Evolutionary conservation across 1,139 yeast species (phyloP), one percentile per base, ranked within the genome.

Genomic region (Pneumocystis jirovecii): DNA sequence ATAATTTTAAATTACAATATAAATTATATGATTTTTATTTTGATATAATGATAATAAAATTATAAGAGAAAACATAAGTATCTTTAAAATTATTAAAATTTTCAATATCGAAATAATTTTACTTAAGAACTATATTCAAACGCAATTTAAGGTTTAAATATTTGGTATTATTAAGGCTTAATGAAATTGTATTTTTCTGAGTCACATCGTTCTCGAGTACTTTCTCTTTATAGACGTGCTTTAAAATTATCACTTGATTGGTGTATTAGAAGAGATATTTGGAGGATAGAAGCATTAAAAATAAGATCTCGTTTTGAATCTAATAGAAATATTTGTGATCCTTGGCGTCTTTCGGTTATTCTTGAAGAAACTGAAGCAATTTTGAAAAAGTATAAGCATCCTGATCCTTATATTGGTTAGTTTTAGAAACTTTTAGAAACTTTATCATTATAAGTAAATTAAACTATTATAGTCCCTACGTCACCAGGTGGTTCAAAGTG

Each of bases 301-400:
- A 67, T 68, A 19, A 62, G 70, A 31, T 64, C 66, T 21, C 64
- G 65, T 35, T 68, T 68, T 62, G 70, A 68, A 39, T 67, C 68
- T n/a, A 68, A 68, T 56, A 65, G 61, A 61, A 62, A 63, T 34
- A 65, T 68, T 19, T 50, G 61, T 39, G 70, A 68, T 44, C 68
- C 70, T 1, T 45, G 68, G n/a, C 61, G 60, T 44, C 60, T 66
- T 39, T 64, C 61, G 34, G 29, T 44, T 12, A 35, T 66, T 35
- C n/a, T 66, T 59, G 63, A 62, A 59, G 63, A 65, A 60, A 61
- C 66, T 3, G 68, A 65, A 21, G 64, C 63, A 3, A 60, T 56
- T 60, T 57, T 65, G 19, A 62, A 61, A 10, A 25, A 29, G 56
- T 44, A 42, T 60, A 63, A 61, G 44, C 68, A 66, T 45, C 66